Conservation (phyloP, 257 asterid species). For the Eustoma russellianum region DNA sequence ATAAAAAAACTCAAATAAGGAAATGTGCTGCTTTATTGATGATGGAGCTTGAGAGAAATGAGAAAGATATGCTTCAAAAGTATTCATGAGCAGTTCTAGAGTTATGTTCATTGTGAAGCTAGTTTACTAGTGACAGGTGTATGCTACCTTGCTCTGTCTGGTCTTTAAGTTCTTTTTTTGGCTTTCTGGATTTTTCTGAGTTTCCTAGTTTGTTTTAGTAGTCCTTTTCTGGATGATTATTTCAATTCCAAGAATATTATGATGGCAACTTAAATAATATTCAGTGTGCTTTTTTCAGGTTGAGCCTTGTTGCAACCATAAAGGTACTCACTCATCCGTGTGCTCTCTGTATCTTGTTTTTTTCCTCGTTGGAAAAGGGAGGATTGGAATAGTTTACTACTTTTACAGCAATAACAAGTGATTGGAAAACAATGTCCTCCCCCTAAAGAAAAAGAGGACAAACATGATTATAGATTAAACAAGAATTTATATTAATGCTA, state of each 20-base stretch:
- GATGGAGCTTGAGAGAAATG: background rate
- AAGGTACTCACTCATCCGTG: conserved; percentile 34
- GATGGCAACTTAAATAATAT: background rate
- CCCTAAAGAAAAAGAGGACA: too few relatives aligned
- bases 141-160: background rate
- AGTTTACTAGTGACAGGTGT: too few relatives aligned
- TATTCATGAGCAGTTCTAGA: background rate
- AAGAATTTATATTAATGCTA: too few relatives aligned
- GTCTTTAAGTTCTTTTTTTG: too few relatives aligned
- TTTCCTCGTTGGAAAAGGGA: background rate
- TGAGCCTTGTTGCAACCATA: conserved; percentile 80
- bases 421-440: too few relatives aligned
- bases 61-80: background rate
- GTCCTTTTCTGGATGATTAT: background rate
- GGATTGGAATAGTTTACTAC: background rate
- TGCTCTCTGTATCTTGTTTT: background rate
- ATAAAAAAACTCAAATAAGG: too few relatives aligned
- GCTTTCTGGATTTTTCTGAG: background rate
- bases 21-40: background rate
- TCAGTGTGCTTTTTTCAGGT: conserved; percentile 37
- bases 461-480: too few relatives aligned
- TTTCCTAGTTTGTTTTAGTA: background rate
- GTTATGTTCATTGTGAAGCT: background rate
- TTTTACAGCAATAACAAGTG: too few relatives aligned
- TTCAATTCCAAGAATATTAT: background rate